Conservation (phyloP, 1,284 basidiomycete species). For the Rhodotorula sp. region DNA sequence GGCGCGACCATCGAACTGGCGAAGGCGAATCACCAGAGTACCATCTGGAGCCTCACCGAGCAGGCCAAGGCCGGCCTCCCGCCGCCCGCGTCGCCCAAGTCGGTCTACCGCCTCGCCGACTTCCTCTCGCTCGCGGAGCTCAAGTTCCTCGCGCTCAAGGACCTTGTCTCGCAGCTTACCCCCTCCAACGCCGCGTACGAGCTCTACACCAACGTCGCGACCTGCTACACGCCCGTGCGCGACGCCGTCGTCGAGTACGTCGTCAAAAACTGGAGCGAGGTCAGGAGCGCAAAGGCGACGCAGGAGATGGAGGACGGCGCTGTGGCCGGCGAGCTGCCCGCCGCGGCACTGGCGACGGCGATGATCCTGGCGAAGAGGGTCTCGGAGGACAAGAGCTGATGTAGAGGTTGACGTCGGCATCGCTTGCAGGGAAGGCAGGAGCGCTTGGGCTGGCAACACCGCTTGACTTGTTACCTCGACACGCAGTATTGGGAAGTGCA, state of each 20-base stretch:
- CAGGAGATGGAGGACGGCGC: neutral
- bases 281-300: neutral
- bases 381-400: neutral
- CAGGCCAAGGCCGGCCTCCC: neutral
- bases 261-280: conserved; percentile 7
- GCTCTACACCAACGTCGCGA: conserved; percentile 3
- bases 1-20: no score
- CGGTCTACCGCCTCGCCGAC: conserved; percentile 22
- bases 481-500: no score
- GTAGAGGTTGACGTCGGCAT: no score
- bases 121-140: conserved; percentile 7
- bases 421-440: no score
- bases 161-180: conserved; percentile 5
- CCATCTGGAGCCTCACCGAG: no score
- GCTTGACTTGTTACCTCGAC: no score
- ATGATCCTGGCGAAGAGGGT: neutral
- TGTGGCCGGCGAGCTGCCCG: neutral
- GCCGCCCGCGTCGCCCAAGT: conserved; percentile 12
- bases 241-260: neutral
- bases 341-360: neutral
- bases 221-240: neutral
- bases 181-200: neutral
- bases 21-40: no score
- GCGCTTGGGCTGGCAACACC: no score
- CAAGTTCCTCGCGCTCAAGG: neutral